A percentile compares a stretch with the other conserved stretches of the same genome.
These are phyloP conservation scores for Colletotrichum coccodes DNA, from an alignment of 2,329 filamentous ascomycete genomes.

Conservation along the genomic window DNA sequence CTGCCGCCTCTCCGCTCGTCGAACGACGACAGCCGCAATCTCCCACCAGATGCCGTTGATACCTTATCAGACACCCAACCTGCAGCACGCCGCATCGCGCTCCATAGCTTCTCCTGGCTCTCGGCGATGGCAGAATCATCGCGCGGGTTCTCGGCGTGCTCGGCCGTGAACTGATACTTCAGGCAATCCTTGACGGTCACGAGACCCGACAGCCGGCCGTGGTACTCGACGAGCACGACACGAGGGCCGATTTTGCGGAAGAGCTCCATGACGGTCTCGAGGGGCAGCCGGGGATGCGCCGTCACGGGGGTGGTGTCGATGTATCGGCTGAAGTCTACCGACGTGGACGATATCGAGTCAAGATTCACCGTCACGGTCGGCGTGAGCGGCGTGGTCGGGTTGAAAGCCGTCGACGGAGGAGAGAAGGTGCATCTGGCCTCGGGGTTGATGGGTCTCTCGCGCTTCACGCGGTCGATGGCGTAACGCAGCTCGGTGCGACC, in stretches of 20 bases:
- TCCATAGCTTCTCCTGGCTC: conserved; percentile 74
- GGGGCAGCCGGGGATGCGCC: conserved; percentile 87
- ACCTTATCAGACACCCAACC: conserved; percentile 70
- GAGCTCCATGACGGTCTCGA: conserved; percentile 98
- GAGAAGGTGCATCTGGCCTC: conserved; percentile 80
- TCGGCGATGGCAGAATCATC: conserved; percentile 66
- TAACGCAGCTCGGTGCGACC: conserved; percentile 92
- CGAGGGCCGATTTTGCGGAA: conserved; percentile 98
- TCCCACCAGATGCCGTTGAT: conserved; percentile 62
- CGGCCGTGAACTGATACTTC: conserved; percentile 96
- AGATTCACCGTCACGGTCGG: conserved; percentile 65
- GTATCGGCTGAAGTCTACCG: conserved; percentile 85
- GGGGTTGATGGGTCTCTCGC: conserved; percentile 73
- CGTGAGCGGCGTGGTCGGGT: conserved; percentile 49
- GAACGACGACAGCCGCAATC: conserved; percentile 60
- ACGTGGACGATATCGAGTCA: conserved; percentile 64
- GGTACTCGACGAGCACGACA: conserved; percentile 92
- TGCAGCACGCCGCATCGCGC: conserved; percentile 60
- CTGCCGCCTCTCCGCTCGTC: conserved; percentile 54
- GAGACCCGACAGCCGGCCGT: conserved; percentile 82
- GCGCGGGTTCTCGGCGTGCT: conserved; percentile 81
- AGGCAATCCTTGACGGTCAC: conserved; percentile 98
- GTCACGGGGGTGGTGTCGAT: conserved; percentile 90
- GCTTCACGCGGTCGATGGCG: conserved; percentile 83
- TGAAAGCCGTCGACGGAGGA: conserved; percentile 49